Percentiles rank a stretch among this genome's conserved stretches.
These are phyloP conservation scores for Flueggea neowawraea DNA, from an alignment of 441 rosid species.

Conservation along the genomic window DNA sequence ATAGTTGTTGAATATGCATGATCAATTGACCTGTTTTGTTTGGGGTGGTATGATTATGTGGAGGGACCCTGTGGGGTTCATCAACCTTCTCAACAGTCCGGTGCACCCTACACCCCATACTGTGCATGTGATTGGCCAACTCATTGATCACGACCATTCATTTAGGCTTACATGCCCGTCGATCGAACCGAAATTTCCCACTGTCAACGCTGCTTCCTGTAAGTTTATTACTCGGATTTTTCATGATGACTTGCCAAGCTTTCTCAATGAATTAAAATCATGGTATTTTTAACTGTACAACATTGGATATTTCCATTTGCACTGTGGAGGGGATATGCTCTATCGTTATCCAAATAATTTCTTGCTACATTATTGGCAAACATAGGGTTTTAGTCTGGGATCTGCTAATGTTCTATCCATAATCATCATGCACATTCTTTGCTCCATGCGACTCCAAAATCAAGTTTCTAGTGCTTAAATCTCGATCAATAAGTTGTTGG, in stretches of 20 bases:
- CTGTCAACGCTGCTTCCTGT: too few relatives aligned
- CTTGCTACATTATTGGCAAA: constrained; percentile 9
- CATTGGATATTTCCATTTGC: too few relatives aligned
- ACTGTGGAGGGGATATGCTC: too few relatives aligned
- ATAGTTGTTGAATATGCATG: not conserved
- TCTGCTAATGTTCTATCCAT: not conserved
- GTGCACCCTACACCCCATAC: too few relatives aligned
- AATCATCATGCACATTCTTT: constrained; percentile 6
- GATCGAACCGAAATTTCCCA: too few relatives aligned
- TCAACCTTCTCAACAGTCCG: constrained; percentile 23
- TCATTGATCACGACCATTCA: constrained; percentile 41
- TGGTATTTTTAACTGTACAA: too few relatives aligned
- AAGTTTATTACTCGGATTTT: too few relatives aligned
- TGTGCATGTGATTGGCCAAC: constrained; percentile 43
- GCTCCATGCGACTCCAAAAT: not conserved
- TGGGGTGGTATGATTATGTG: constrained; percentile 12
- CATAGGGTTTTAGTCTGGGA: not conserved
- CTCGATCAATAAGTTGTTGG: too few relatives aligned
- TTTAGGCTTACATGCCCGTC: not conserved
- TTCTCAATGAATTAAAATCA: too few relatives aligned
- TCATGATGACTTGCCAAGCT: too few relatives aligned
- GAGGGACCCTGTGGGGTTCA: constrained; percentile 10
- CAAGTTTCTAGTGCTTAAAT: too few relatives aligned
- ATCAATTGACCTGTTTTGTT: not conserved
- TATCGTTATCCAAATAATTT: not conserved